These are phyloP conservation scores for Candida glucosophila DNA, from an alignment of 1,139 yeast genomes.

Conservation along the genomic window DNA sequence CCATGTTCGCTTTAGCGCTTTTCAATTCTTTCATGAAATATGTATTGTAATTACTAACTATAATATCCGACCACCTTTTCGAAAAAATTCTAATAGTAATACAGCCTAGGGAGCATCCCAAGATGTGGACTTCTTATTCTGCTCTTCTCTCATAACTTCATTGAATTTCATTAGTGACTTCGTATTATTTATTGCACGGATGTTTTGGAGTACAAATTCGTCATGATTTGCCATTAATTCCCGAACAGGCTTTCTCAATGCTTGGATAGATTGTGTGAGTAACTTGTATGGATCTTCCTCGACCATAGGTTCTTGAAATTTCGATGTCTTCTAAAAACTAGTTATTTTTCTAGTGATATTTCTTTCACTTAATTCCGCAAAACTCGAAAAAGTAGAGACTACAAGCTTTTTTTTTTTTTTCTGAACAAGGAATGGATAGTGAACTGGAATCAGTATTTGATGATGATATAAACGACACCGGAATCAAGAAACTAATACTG, in stretches of 20 bases:
- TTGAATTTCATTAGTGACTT: constrained; percentile 9
- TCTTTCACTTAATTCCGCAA: no score
- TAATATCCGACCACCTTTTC: no score
- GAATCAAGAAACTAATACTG: constrained; percentile 1
- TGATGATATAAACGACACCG: constrained; percentile 6
- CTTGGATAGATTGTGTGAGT: constrained; percentile 12
- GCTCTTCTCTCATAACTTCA: constrained; percentile 3
- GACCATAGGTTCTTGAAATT: constrained; percentile 1
- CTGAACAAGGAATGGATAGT: constrained; percentile 5
- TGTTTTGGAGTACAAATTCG: constrained; percentile 18
- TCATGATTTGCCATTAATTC: constrained; percentile 19
- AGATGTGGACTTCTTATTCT: no score
- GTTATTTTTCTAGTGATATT: background rate
- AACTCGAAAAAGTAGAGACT: no score
- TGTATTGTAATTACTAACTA: no score
- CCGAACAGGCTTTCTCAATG: constrained; percentile 16
- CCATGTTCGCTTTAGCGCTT: no score
- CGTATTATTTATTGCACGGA: constrained; percentile 15
- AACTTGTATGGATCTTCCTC: constrained; percentile 15
- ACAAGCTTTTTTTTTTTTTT: no score
- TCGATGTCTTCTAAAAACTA: background rate
- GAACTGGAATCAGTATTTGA: constrained; percentile 11
- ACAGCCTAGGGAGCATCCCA: no score
- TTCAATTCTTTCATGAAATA: no score
- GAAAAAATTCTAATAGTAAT: no score